phyloP scores from a whole-genome alignment of 176 grass and related monocot genomes.

The Musa beccarii region DNA sequence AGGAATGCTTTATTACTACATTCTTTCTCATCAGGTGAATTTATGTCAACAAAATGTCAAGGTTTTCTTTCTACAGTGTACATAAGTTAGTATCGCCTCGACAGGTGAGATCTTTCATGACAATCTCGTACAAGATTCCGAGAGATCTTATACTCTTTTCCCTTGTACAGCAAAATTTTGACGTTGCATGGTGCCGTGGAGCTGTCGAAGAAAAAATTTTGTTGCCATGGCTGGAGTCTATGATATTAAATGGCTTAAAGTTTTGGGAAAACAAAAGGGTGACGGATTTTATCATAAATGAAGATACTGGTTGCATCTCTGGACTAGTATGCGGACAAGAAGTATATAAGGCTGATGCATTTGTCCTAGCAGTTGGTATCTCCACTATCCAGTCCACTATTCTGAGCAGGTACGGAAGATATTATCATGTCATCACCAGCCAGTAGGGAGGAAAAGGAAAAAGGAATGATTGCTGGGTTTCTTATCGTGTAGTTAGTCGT shows the following conservation, averaged over 20 bases:
- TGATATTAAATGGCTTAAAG: constrained; percentile 58
- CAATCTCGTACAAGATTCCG: neutral
- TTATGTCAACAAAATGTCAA: neutral
- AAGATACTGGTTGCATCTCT: constrained; percentile 45
- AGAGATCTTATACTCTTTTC: constrained; percentile 2
- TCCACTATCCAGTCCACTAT: constrained; percentile 57
- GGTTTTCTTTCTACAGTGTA: constrained; percentile 1
- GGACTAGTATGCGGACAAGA: constrained; percentile 54
- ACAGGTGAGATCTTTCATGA: neutral
- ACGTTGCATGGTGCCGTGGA: constrained; percentile 59
- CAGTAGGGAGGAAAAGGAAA: neutral
- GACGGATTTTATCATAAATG: constrained; percentile 41
- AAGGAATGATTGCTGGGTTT: neutral
- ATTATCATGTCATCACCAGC: neutral
- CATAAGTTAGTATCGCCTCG: neutral
- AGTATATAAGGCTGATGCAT: constrained; percentile 62
- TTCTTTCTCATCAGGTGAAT: constrained; percentile 75
- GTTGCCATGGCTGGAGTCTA: constrained; percentile 64
- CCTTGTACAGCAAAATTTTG: constrained; percentile 71
- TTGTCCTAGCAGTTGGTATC: constrained; percentile 62
- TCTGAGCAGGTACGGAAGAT: constrained; percentile 41
- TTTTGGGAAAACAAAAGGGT: constrained; percentile 42
- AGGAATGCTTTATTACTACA: constrained; percentile 80
- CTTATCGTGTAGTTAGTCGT: neutral
- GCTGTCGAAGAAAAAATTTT: constrained; percentile 53